Percentiles rank a stretch among this genome's conserved stretches.
Evolutionary conservation across 1,284 basidiomycete species (phyloP).

Genomic region (Ceratobasidium theobromae): DNA sequence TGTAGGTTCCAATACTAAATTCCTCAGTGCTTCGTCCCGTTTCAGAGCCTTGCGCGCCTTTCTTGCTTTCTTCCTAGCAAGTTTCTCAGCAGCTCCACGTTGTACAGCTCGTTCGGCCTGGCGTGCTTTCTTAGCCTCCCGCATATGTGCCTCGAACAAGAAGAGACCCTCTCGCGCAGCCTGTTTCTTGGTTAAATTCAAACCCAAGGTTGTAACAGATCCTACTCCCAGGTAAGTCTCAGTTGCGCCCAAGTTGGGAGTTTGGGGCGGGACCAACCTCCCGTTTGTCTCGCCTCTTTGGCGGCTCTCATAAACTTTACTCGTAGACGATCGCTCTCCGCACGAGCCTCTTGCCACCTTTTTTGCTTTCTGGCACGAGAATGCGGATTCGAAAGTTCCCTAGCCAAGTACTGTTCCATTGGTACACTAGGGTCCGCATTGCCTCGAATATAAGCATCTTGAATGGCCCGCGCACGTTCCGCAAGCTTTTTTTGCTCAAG

Average conservation of each 20-base stretch:
- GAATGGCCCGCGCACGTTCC: conserved; percentile 8
- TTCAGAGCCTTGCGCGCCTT: conserved; percentile 36
- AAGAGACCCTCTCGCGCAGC: conserved; percentile 70
- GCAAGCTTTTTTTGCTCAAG: conserved; percentile 12
- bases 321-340: conserved; percentile 45
- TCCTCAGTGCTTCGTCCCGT: conserved; percentile 51
- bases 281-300: conserved; percentile 41
- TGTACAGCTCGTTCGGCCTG: conserved; percentile 52
- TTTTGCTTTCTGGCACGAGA: conserved; percentile 74
- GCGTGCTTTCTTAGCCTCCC: conserved; percentile 58
- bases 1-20: conserved; percentile 59
- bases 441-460: conserved; percentile 28
- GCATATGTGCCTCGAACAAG: conserved; percentile 64
- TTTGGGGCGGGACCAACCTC: conserved; percentile 39
- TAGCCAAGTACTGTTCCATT: conserved; percentile 62
- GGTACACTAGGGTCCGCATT: conserved; percentile 44
- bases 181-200: conserved; percentile 39
- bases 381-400: conserved; percentile 76
- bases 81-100: conserved; percentile 59
- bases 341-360: conserved; percentile 63
- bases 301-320: conserved; percentile 58
- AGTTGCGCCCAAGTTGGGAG: conserved; percentile 57
- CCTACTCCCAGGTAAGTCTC: background rate
- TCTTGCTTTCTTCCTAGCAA: conserved; percentile 53
- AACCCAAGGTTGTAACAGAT: conserved; percentile 8